Percentiles rank a stretch among this genome's conserved stretches.
Conservation (phyloP, 2,329 filamentous ascomycete species). For the Colletotrichum trifolii region DNA sequence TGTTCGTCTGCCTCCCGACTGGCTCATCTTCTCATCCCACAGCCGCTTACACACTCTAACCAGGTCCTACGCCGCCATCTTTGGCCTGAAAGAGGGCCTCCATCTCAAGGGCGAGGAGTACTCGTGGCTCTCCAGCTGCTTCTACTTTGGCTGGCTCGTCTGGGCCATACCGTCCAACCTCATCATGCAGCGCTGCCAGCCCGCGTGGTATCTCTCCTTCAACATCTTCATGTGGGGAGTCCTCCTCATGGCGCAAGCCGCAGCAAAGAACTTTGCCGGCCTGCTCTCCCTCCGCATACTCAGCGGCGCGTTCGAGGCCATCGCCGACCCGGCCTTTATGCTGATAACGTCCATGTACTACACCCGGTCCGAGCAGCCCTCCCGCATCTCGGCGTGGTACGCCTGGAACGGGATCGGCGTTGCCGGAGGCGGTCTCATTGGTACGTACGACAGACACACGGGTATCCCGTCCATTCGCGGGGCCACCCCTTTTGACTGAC, state of each 20-base stretch:
- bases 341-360: conserved; percentile 75
- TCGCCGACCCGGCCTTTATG: conserved; percentile 63
- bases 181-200: conserved; percentile 46
- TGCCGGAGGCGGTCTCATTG: conserved; percentile 63
- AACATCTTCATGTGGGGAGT: conserved; percentile 68
- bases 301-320: conserved; percentile 73
- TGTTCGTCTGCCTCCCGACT: neutral
- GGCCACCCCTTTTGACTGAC: too few relatives aligned
- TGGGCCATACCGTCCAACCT: conserved; percentile 48
- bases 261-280: conserved; percentile 65
- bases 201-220: conserved; percentile 50
- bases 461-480: too few relatives aligned
- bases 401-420: conserved; percentile 69
- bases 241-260: conserved; percentile 61
- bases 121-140: conserved; percentile 52
- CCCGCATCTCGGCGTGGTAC: conserved; percentile 70
- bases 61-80: conserved; percentile 70
- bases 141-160: conserved; percentile 53
- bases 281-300: conserved; percentile 67
- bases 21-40: too few relatives aligned
- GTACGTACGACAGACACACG: conserved; percentile 34
- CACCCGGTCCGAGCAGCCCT: conserved; percentile 70
- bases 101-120: conserved; percentile 68
- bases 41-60: neutral
- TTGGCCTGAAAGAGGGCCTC: conserved; percentile 70